These are phyloP conservation scores for Botrytis fabae DNA, from an alignment of 2,329 filamentous ascomycete genomes.

Conservation along the genomic window DNA sequence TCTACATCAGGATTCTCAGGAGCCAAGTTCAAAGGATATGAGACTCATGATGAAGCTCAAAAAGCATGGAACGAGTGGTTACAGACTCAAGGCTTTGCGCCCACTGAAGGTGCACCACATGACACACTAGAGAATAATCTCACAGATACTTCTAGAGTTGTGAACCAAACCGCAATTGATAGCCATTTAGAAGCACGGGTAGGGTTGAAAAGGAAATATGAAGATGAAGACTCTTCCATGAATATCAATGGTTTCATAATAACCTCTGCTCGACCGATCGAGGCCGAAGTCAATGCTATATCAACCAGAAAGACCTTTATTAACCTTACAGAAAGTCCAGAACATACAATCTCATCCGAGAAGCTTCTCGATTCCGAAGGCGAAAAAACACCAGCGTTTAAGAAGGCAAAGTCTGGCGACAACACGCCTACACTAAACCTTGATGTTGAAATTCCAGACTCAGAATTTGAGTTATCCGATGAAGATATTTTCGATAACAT, in stretches of 20 bases:
- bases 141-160: neutral
- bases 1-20: constrained; percentile 28
- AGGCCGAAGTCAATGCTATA: neutral
- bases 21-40: constrained; percentile 24
- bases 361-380: neutral
- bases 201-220: neutral
- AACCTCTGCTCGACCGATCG: neutral
- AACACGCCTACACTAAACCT: neutral
- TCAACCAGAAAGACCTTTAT: neutral
- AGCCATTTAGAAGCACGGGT: neutral
- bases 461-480: constrained; percentile 7
- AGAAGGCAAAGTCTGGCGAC: constrained; percentile 4
- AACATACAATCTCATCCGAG: neutral
- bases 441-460: constrained; percentile 9
- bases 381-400: neutral
- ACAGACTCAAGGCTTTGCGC: neutral
- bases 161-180: neutral
- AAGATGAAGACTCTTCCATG: neutral
- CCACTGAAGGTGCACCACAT: neutral
- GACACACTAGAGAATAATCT: neutral
- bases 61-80: constrained; percentile 28
- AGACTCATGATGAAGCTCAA: constrained; percentile 20
- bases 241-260: neutral
- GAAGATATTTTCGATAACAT: neutral
- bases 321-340: constrained; percentile 1